Base-by-base conservation (phyloP, 306 rosid species). In the Argentina anserina region DNA sequence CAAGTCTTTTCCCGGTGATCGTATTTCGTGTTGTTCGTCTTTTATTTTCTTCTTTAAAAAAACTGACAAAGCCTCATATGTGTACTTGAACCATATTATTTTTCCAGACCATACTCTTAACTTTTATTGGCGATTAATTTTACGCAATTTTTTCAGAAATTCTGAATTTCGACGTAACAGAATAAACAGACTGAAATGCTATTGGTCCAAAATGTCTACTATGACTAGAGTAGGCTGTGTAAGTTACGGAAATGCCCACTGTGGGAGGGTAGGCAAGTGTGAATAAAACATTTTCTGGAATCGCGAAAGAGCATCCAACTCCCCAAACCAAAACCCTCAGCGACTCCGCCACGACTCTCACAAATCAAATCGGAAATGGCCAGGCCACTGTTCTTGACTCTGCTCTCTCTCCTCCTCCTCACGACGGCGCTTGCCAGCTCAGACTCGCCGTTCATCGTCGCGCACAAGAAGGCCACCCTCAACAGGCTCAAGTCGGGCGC, bases 401-500 rank as follows among this genome's bases (percentile, higher is more conserved):
- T 88, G 41, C 25, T 89, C 14, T 82, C 77, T 74, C 76, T 90
- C 9, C 47, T 89, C 0, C 58, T 89, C 52, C 42, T 89, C 2
- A 74, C 86, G 34, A 70, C 73, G 14, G 73, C 89, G 1, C 78
- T 77, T n/a, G 95, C 90, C 23, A 81, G 76, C 89, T 83, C 96
- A 0, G 99, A 94, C 37, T 89, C 81, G 0, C 99, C 99, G 9
- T 94, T 94, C 88, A 88, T 94, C 78, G 80, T 94, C 26, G 90
- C 91, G 37, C 90, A 94, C 93, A 94, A 94, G 97, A 94, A 94
- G 90, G 97, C 93, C 40, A 47, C 96, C 43, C 97, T 94, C 76
- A 89, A 80, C 75, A 76, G 99, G 76, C 90, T 91, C 77, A 94
- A 94, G 83, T 81, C 97, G 55, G 99, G 97, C 76, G 83, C 83